phyloP scores from a whole-genome alignment of 2,329 filamentous ascomycete genomes.

The Cercospora sp. region DNA sequence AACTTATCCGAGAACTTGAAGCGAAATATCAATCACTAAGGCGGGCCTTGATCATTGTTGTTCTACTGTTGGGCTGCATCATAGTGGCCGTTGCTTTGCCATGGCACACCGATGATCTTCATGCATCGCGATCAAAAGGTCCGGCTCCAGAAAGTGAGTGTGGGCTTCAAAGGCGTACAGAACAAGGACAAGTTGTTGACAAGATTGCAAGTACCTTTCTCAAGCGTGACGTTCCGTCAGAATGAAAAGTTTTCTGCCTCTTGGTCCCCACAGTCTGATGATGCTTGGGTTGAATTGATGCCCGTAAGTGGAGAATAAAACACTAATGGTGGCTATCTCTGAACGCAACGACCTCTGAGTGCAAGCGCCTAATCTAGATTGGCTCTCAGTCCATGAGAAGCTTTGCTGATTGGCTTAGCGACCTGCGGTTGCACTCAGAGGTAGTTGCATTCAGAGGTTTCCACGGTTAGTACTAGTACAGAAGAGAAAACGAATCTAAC shows the following conservation, averaged over 20 bases:
- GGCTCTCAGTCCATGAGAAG: neutral
- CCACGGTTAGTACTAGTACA: neutral
- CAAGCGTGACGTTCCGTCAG: constrained; percentile 29
- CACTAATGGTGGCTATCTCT: neutral
- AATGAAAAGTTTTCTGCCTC: constrained; percentile 30
- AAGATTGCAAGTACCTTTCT: neutral
- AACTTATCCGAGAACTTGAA: constrained; percentile 7
- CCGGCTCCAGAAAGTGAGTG: constrained; percentile 7
- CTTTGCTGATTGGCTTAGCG: neutral
- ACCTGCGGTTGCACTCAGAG: neutral
- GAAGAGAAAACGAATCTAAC: neutral
- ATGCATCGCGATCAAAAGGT: neutral
- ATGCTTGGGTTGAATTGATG: constrained; percentile 34
- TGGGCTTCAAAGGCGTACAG: neutral
- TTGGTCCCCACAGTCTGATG: constrained; percentile 30
- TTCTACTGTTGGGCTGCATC: constrained; percentile 7
- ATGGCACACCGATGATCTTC: constrained; percentile 8
- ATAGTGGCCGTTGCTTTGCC: constrained; percentile 9
- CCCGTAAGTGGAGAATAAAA: constrained; percentile 20
- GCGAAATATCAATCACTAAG: constrained; percentile 2
- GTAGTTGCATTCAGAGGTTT: neutral
- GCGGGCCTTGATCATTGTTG: neutral
- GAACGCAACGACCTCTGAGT: neutral
- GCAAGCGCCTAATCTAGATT: neutral
- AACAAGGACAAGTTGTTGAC: neutral